Conservation (phyloP, 805 yeast genomes). For the Saccharomycopsis sp. region DNA sequence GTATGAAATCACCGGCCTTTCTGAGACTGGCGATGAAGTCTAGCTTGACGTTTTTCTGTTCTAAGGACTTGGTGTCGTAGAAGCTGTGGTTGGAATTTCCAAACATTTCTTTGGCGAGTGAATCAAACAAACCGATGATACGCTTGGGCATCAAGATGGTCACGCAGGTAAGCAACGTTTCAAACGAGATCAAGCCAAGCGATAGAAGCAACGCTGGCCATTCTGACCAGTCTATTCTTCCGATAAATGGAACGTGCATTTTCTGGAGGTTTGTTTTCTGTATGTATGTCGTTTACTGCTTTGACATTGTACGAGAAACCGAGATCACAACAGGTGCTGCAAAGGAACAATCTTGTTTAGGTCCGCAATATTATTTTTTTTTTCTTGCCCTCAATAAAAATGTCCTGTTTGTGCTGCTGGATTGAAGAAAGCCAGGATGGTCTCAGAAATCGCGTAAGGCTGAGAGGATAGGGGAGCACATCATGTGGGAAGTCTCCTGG, state of each 20-base stretch:
- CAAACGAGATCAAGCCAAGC: conserved; percentile 43
- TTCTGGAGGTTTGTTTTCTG: not conserved
- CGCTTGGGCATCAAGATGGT: conserved; percentile 40
- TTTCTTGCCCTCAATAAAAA: not conserved
- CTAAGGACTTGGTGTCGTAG: not conserved
- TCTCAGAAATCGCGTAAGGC: too few species aligned
- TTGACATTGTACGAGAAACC: too few species aligned
- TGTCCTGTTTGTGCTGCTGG: not conserved
- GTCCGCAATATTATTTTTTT: too few species aligned
- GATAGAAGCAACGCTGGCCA: conserved; percentile 43
- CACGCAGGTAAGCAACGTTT: conserved; percentile 38
- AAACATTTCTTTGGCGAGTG: conserved; percentile 21
- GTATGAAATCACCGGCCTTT: conserved; percentile 48
- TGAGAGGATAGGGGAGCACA: too few species aligned
- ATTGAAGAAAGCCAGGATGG: too few species aligned
- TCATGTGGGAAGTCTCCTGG: too few species aligned
- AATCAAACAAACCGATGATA: conserved; percentile 33
- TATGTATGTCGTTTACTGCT: not conserved
- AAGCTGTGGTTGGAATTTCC: not conserved
- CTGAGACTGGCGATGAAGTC: conserved; percentile 30
- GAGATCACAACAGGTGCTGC: too few species aligned
- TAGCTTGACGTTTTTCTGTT: conserved; percentile 21
- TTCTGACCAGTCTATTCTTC: conserved; percentile 42
- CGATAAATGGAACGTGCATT: conserved; percentile 37
- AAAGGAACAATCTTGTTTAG: too few species aligned